Evolutionary conservation across 1,284 basidiomycete species (phyloP).

Genomic region (Ceraceosorus bombacis): DNA sequence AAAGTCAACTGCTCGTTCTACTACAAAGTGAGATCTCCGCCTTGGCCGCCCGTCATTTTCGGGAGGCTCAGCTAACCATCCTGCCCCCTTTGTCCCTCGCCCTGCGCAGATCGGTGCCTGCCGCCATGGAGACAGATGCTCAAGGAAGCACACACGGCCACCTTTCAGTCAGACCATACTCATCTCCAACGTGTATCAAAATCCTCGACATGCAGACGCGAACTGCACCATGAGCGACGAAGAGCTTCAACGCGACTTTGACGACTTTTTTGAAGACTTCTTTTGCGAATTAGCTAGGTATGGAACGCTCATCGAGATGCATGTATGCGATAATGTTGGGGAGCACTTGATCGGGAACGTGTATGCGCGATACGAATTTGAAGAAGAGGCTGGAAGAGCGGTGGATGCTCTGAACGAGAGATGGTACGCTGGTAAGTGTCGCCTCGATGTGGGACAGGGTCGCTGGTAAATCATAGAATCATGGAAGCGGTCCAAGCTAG

Average conservation of each 20-base stretch:
- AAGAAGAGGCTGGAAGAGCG: slow-evolving; percentile 89
- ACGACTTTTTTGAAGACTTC: slow-evolving; percentile 86
- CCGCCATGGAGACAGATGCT: slow-evolving; percentile 90
- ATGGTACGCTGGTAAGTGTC: slow-evolving; percentile 82
- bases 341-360: slow-evolving; percentile 98
- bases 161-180: slow-evolving; percentile 95
- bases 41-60: slow-evolving; percentile 12
- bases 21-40: slow-evolving; percentile 59
- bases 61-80: not conserved
- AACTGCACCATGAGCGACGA: slow-evolving; percentile 66
- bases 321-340: slow-evolving; percentile 98
- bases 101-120: slow-evolving; percentile 75
- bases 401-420: slow-evolving; percentile 88
- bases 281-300: slow-evolving; percentile 77
- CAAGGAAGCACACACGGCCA: slow-evolving; percentile 93
- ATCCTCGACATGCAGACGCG: slow-evolving; percentile 78
- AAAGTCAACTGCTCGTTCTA: slow-evolving; percentile 92
- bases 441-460: not conserved
- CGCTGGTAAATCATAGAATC: no score
- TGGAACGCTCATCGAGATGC: slow-evolving; percentile 83
- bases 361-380: slow-evolving; percentile 96
- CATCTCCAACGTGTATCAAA: slow-evolving; percentile 97
- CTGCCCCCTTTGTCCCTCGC: not conserved
- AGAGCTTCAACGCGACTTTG: slow-evolving; percentile 90
- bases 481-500: no score